Percentiles rank a stretch among this genome's conserved stretches.
Conservation (phyloP, 495 filamentous ascomycete genomes). For the Podospora sp. region DNA sequence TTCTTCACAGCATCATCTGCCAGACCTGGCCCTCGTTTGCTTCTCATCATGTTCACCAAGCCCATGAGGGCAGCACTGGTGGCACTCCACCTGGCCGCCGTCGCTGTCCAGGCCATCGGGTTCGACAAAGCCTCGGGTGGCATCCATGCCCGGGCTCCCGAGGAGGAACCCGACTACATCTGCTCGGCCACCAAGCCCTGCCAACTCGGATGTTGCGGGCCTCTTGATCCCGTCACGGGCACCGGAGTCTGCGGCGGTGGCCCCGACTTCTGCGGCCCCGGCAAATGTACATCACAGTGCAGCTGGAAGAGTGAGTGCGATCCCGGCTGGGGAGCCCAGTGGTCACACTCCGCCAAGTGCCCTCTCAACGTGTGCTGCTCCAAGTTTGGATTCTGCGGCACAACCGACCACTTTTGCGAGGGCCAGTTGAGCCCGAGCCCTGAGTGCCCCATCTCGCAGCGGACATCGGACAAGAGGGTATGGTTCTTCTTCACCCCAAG, state of each 20-base stretch:
- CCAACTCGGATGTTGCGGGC: background rate
- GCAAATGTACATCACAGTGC: conserved; percentile 16
- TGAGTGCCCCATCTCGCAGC: background rate
- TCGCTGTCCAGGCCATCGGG: too few species aligned
- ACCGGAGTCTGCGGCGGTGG: conserved; percentile 1
- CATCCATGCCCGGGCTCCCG: too few species aligned
- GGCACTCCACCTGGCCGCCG: too few species aligned
- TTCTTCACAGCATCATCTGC: too few species aligned
- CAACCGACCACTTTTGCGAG: background rate
- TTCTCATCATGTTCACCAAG: too few species aligned
- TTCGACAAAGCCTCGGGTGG: too few species aligned
- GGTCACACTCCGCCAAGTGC: conserved; percentile 10
- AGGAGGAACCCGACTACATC: background rate
- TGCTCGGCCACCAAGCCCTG: conserved; percentile 1
- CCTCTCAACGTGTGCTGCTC: conserved; percentile 30
- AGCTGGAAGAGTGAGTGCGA: conserved; percentile 15
- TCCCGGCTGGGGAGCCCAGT: conserved; percentile 13
- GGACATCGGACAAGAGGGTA: too few species aligned
- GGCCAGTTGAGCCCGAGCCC: background rate
- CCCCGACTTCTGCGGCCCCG: background rate
- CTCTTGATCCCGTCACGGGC: background rate
- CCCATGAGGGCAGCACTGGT: too few species aligned
- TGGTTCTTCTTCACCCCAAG: background rate
- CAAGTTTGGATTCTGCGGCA: conserved; percentile 27
- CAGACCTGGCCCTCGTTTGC: too few species aligned